Base-by-base conservation (phyloP, 768 basidiomycete species). In the Podaxis sp. region DNA sequence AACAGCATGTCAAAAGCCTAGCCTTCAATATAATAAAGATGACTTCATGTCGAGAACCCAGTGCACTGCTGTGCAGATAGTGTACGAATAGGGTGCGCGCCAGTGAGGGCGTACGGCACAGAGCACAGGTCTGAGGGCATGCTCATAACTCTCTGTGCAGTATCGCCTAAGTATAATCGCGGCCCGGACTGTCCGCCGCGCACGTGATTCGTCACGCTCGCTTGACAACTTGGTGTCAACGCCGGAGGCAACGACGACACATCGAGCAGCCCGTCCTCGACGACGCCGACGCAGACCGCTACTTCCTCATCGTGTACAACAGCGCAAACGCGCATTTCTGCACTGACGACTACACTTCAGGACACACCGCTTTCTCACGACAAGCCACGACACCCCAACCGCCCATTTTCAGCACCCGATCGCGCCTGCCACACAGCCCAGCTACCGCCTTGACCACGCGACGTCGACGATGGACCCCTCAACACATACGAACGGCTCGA, bases 401-500 rank as follows among this genome's bases (percentile, higher is more conserved):
- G 24, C 33, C 54, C 54, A 19, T 38, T 38, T 55, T 15, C 51
- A 52, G 51, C 51, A 52, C 8, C 8, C 8, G 33, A 9, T 9
- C 33, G 33, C 15, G 7, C 13, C 37, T 27, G 33, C 36, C 17
- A 19, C n/a, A 17, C 24, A 40, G 36, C 24, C 51, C 29, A 46
- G 57, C n/a, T 40, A 33, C 57, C 27, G 15, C 22, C 25, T 27
- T 25, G 13, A 13, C 13, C 13, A 4, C 24, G 19, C 57, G 11
- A n/a, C 22, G 5, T 11, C 37, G 17, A 37, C 27, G 46, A 71
- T 72, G 70, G 73, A 73, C 50, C 22, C 57, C 7, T n/a, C 63
- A 51, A 64, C 69, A 33, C 57, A 70, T 19, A 63, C 69, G 17
- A 72, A 72, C 57, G 67, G 68, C 22, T 55, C 71, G 53, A 68